Evolutionary conservation across 306 rosid genomes (phyloP).

Genomic region (Crataegus laevigata): DNA sequence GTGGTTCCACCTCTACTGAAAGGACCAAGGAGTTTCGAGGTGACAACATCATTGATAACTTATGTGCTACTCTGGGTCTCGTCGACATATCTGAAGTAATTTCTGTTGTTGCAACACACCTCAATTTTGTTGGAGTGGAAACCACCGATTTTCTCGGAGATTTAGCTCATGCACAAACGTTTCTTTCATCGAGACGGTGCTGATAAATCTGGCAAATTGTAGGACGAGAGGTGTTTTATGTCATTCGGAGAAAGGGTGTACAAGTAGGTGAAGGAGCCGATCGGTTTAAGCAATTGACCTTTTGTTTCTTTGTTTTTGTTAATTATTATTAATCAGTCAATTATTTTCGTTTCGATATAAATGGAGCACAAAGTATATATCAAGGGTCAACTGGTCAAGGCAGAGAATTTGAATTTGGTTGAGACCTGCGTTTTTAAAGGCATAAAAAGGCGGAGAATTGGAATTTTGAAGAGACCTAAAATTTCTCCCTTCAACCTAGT

Average conservation of each 20-base stretch:
- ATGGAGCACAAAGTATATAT: neutral
- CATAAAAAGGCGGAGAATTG: too few relatives aligned
- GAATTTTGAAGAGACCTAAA: too few relatives aligned
- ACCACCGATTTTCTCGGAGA: slow-evolving; percentile 1
- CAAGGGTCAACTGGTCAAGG: too few relatives aligned
- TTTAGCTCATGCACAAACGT: slow-evolving; percentile 6
- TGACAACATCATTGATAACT: slow-evolving; percentile 65
- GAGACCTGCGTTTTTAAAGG: too few relatives aligned
- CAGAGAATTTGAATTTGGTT: too few relatives aligned
- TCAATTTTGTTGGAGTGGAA: slow-evolving; percentile 36
- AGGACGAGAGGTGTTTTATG: neutral
- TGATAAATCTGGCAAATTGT: neutral
- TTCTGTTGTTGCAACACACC: slow-evolving; percentile 10
- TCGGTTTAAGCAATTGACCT: neutral
- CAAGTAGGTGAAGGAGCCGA: neutral
- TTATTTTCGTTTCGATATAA: neutral
- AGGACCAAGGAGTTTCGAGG: slow-evolving; percentile 88
- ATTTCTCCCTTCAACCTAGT: too few relatives aligned
- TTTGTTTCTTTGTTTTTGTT: neutral
- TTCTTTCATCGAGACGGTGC: neutral
- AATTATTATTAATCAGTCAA: neutral
- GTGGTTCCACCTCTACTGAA: slow-evolving; percentile 81
- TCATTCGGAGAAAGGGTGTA: slow-evolving; percentile 4
- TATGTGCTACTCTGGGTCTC: slow-evolving; percentile 80
- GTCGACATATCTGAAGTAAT: slow-evolving; percentile 71